Evolutionary conservation across 805 yeast genomes (phyloP).

Genomic region (Cyberlindnera americana): DNA sequence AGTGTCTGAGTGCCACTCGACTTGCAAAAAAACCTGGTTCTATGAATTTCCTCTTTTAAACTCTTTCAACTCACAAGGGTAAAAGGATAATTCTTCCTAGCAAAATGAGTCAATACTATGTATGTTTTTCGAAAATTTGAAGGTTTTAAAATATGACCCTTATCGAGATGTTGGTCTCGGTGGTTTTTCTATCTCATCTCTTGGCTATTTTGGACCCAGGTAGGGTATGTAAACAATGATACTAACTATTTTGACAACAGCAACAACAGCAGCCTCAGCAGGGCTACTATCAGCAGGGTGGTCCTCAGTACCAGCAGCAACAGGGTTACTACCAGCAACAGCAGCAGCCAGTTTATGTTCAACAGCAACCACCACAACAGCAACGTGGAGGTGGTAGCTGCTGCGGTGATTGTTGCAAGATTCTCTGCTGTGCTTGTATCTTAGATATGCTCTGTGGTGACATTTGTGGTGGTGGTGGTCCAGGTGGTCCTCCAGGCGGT

Average conservation of each 20-base stretch:
- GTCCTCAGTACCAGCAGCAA: slow-evolving; percentile 18
- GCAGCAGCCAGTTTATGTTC: slow-evolving; percentile 26
- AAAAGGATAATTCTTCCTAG: too few relatives aligned
- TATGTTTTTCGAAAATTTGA: slow-evolving; percentile 2
- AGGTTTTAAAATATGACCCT: too few relatives aligned
- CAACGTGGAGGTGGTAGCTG: slow-evolving; percentile 12
- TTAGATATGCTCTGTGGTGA: slow-evolving; percentile 20
- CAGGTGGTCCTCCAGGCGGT: slow-evolving; percentile 9
- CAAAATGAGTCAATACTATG: slow-evolving; percentile 16
- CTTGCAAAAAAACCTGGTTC: too few relatives aligned
- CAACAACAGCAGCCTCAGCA: slow-evolving; percentile 18
- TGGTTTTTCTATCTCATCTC: not conserved
- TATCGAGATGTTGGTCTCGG: not conserved
- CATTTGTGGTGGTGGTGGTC: slow-evolving; percentile 11
- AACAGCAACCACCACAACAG: slow-evolving; percentile 25
- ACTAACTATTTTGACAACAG: slow-evolving; percentile 1
- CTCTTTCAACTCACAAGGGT: not conserved
- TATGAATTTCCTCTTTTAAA: too few relatives aligned
- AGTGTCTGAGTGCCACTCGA: not conserved
- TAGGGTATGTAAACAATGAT: not conserved
- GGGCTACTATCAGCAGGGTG: slow-evolving; percentile 16
- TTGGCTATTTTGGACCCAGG: too few relatives aligned
- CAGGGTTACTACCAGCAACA: slow-evolving; percentile 31
- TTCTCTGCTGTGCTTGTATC: slow-evolving; percentile 23
- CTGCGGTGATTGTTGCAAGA: slow-evolving; percentile 26